Conservation (phyloP, 2,329 filamentous ascomycete species). For the Paradendryphiella salina region DNA sequence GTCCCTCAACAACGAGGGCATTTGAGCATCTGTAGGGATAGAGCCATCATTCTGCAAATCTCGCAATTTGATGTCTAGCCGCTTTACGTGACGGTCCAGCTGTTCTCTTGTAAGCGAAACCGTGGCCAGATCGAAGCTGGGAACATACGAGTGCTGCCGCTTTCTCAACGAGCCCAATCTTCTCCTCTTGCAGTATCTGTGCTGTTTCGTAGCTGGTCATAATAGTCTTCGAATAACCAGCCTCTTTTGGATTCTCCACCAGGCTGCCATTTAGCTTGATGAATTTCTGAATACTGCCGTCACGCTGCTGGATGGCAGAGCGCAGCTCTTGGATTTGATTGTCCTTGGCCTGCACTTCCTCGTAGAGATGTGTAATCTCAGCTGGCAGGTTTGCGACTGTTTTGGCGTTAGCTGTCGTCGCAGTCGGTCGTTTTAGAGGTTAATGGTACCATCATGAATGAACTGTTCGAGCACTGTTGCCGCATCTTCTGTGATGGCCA, state of each 20-base stretch:
- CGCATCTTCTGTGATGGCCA: constrained; percentile 59
- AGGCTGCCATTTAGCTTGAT: constrained; percentile 77
- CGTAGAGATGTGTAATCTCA: constrained; percentile 80
- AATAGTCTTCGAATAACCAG: constrained; percentile 66
- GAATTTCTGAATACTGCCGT: constrained; percentile 77
- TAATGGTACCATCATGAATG: constrained; percentile 63
- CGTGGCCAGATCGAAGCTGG: neutral
- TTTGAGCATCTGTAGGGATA: constrained; percentile 60
- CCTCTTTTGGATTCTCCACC: constrained; percentile 74
- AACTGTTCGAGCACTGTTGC: constrained; percentile 78
- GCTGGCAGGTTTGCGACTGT: constrained; percentile 75
- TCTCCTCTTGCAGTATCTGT: constrained; percentile 73
- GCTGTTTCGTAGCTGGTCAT: constrained; percentile 69
- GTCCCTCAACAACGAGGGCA: constrained; percentile 61
- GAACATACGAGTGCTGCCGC: constrained; percentile 61
- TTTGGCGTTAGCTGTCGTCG: constrained; percentile 13
- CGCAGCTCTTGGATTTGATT: constrained; percentile 69
- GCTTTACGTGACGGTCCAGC: constrained; percentile 66
- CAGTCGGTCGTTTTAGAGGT: neutral
- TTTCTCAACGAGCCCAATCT: constrained; percentile 70
- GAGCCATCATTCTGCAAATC: constrained; percentile 63
- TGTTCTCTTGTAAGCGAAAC: constrained; percentile 27
- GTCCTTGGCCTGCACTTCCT: constrained; percentile 82
- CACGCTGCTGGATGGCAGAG: constrained; percentile 70
- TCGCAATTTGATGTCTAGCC: constrained; percentile 63